Evolutionary conservation across 495 filamentous ascomycete species (phyloP).

Genomic region (Xylaria grammica): DNA sequence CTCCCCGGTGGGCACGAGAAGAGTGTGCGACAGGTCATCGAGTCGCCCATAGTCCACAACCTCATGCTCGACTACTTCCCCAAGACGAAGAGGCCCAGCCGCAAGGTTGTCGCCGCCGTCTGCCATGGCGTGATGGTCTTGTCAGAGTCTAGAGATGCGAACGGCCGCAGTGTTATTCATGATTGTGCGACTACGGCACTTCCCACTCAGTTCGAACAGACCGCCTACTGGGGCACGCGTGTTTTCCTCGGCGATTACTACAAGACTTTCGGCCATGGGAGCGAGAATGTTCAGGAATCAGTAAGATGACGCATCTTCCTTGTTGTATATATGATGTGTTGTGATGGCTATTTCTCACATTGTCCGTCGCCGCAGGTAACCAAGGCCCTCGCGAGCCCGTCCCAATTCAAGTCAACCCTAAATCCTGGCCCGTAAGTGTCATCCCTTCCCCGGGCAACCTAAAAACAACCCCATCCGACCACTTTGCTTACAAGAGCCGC

Average conservation of each 20-base stretch:
- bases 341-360: constrained; percentile 14
- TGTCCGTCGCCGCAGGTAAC: constrained; percentile 43
- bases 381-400: constrained; percentile 49
- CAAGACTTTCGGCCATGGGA: constrained; percentile 60
- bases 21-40: constrained; percentile 56
- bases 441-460: background rate
- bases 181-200: constrained; percentile 57
- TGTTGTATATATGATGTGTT: background rate
- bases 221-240: constrained; percentile 55
- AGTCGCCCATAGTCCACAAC: constrained; percentile 53
- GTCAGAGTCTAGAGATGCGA: constrained; percentile 44
- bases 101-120: constrained; percentile 53
- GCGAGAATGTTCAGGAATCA: constrained; percentile 53
- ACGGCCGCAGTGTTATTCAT: constrained; percentile 54
- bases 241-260: constrained; percentile 61
- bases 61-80: constrained; percentile 57
- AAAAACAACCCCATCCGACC: background rate
- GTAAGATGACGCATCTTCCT: constrained; percentile 37
- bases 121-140: constrained; percentile 63
- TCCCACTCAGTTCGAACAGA: constrained; percentile 56
- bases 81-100: constrained; percentile 49
- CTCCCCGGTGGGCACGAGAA: constrained; percentile 63
- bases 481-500: constrained; percentile 11
- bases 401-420: constrained; percentile 56
- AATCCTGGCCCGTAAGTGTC: constrained; percentile 52